phyloP scores from a whole-genome alignment of 176 grass and related monocot genomes.

The Paspalum vaginatum region DNA sequence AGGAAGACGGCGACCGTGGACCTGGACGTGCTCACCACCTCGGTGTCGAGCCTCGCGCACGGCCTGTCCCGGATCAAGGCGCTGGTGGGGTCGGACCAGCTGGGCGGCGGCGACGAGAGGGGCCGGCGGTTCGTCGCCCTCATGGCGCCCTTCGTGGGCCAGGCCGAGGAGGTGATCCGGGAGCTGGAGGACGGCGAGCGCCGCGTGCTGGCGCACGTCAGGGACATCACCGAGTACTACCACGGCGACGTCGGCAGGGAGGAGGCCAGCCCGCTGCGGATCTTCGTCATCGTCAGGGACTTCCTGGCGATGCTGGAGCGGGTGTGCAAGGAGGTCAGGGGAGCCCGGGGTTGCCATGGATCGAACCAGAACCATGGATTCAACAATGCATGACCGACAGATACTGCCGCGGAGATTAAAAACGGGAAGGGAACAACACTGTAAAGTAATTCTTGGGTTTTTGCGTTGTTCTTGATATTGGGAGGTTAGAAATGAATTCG shows the following conservation, averaged over 20 bases:
- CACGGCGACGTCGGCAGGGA: conserved; percentile 89
- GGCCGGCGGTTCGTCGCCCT: conserved; percentile 51
- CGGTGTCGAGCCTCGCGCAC: conserved; percentile 62
- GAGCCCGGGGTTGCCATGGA: conserved; percentile 46
- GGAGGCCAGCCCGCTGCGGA: conserved; percentile 77
- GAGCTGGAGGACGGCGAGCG: conserved; percentile 77
- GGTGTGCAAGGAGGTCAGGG: conserved; percentile 76
- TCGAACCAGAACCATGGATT: conserved; percentile 29
- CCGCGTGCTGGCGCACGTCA: conserved; percentile 70
- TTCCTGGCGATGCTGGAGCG: conserved; percentile 84
- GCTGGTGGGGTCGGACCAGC: conserved; percentile 40
- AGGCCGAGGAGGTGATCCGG: conserved; percentile 62
- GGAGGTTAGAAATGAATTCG: conserved; percentile 12
- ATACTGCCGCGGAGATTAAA: not conserved
- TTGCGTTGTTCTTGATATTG: conserved; percentile 23
- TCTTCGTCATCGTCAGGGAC: conserved; percentile 96
- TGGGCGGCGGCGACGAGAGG: conserved; percentile 31
- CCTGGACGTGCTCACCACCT: conserved; percentile 80
- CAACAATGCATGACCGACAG: conserved; percentile 29
- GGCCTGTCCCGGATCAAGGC: conserved; percentile 63
- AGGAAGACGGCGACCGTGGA: conserved; percentile 81
- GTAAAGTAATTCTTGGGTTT: conserved; percentile 38
- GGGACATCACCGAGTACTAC: conserved; percentile 93
- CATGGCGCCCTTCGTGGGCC: conserved; percentile 61
- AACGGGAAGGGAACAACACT: conserved; percentile 21